Conservation (phyloP, 1,139 yeast genomes). For the Kodamaea sp. region DNA sequence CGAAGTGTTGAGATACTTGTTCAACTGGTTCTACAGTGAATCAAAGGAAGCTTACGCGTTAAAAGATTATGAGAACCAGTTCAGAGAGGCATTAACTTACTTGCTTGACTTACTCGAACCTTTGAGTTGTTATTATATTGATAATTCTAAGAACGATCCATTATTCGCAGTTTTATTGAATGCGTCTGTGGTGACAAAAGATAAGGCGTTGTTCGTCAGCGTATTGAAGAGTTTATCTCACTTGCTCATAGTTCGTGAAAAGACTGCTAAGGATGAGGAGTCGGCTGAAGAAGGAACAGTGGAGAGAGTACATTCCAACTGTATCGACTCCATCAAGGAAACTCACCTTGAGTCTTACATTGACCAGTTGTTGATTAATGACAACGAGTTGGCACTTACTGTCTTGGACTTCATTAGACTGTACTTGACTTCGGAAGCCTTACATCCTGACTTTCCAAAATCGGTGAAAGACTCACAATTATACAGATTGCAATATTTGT, state of each 20-base stretch:
- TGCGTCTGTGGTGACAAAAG: conserved; percentile 49
- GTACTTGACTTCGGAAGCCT: conserved; percentile 42
- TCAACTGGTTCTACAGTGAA: conserved; percentile 36
- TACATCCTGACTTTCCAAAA: conserved; percentile 31
- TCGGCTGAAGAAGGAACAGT: conserved; percentile 19
- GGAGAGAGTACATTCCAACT: conserved; percentile 33
- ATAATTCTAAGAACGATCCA: conserved; percentile 64
- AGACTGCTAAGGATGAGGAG: conserved; percentile 36
- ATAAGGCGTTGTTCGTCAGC: conserved; percentile 51
- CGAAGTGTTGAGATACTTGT: conserved; percentile 52
- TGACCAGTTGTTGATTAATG: conserved; percentile 36
- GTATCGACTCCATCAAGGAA: conserved; percentile 42
- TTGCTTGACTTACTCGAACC: conserved; percentile 82
- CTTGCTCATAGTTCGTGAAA: conserved; percentile 43
- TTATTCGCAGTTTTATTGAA: conserved; percentile 53
- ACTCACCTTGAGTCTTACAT: conserved; percentile 34
- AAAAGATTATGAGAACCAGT: conserved; percentile 37
- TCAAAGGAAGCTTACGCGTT: conserved; percentile 19
- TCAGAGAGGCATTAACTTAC: conserved; percentile 65
- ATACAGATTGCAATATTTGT: conserved; percentile 32
- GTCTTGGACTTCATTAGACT: conserved; percentile 41
- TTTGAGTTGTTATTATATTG: conserved; percentile 78
- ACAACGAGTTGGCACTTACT: conserved; percentile 34
- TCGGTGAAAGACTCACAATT: conserved; percentile 36
- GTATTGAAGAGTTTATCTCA: conserved; percentile 49